phyloP scores from a whole-genome alignment of 495 filamentous ascomycete species.

The Margaritispora aquatica region DNA sequence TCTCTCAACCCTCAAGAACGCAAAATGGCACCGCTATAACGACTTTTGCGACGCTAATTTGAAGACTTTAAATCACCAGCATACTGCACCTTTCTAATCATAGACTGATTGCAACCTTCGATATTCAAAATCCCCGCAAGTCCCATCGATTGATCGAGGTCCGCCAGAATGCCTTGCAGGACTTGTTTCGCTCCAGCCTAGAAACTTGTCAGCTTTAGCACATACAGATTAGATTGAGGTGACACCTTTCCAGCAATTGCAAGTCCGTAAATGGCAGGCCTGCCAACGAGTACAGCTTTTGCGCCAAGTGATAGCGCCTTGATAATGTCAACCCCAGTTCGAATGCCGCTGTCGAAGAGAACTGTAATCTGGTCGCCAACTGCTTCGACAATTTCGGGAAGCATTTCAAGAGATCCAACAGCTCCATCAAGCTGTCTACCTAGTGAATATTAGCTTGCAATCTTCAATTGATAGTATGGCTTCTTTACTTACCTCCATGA shows the following conservation, averaged over 20 bases:
- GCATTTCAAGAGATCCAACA: constrained; percentile 76
- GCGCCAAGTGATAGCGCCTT: constrained; percentile 66
- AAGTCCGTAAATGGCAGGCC: constrained; percentile 42
- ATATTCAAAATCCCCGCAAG: constrained; percentile 48
- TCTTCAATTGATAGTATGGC: constrained; percentile 80
- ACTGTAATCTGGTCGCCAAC: constrained; percentile 77
- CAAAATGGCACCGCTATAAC: neutral
- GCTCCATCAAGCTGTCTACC: constrained; percentile 94
- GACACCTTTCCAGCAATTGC: constrained; percentile 42
- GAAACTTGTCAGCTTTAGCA: too few relatives aligned
- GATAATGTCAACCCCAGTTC: constrained; percentile 86
- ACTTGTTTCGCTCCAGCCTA: constrained; percentile 35
- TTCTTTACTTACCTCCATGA: constrained; percentile 65
- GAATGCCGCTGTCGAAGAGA: constrained; percentile 82
- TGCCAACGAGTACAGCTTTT: constrained; percentile 43
- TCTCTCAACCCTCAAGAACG: neutral
- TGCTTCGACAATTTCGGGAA: constrained; percentile 92
- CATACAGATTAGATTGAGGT: too few relatives aligned
- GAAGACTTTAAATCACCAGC: constrained; percentile 41
- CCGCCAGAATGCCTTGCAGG: constrained; percentile 48
- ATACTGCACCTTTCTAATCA: constrained; percentile 47
- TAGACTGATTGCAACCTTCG: constrained; percentile 42
- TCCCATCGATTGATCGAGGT: constrained; percentile 56
- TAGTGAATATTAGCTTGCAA: neutral
- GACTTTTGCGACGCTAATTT: constrained; percentile 1